Evolutionary conservation across 176 grass and related monocot genomes (phyloP), one percentile per base, ranked within the genome.

Genomic region (Metroxylon sagu): DNA sequence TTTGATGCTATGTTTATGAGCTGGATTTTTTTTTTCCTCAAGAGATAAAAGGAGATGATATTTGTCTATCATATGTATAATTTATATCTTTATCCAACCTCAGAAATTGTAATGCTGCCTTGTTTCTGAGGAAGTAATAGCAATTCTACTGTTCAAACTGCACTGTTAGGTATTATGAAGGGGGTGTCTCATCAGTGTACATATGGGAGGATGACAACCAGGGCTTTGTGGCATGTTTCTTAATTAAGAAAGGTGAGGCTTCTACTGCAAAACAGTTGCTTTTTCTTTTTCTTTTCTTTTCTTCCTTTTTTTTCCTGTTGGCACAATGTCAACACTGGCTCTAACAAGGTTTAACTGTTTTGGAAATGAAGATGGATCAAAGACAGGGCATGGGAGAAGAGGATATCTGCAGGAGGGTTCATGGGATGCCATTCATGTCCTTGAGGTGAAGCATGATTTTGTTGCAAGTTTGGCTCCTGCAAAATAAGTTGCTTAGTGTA

Each of bases 401-500:
- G 88, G 76, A 51, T 65, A 93, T 70, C 76, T 93, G 67, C 94
- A 98, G 53, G 81, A 76, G 60, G 94, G 94, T 74, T 98, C 88
- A 21, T 98, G 94, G 94, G 94, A 98, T 58, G 85, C 88, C 72
- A 83, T 98, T 83, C 94, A 98, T 79, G 85, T 98, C 67, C 85
- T 98, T 73, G 88, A 98, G 94, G 94, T 98, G 28, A 50, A 43
- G 35, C 35, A 0, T 43, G 35, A 14, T 43, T 43, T 14, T 43
- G 35, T 8, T 43, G 35, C 2, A 12, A 43, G 35, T 12, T 43
- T 43, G 10, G 14, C 35, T 43, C 35, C 10, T 43, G 35, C 35
- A 14, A 14, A 43, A 43, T 43, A 14, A 4, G 35, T 43, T 43
- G 35, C 10, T 12, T 2, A 14, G 35, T 43, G 8, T 43, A 43